These are phyloP conservation scores for Acanthamoeba royreba DNA, from an alignment of 208 protist genomes.

Conservation along the genomic window DNA sequence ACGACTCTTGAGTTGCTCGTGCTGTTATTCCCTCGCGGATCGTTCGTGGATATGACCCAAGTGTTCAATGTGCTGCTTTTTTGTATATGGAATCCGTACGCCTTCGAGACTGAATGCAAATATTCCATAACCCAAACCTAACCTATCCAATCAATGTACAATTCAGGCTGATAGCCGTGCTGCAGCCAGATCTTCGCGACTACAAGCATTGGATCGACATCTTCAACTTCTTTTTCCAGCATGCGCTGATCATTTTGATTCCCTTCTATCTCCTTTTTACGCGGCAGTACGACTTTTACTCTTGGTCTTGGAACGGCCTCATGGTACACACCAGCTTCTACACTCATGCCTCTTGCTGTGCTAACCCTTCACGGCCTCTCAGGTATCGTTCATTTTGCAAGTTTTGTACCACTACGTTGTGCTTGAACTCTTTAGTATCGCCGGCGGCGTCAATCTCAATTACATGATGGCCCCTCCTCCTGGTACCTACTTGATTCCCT, in stretches of 20 bases:
- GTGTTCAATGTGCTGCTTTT: background rate
- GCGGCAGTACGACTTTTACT: background rate
- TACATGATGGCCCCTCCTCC: conserved; percentile 16
- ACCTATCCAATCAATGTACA: no score
- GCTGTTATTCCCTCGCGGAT: background rate
- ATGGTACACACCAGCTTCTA: background rate
- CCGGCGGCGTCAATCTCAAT: background rate
- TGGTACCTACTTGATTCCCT: no score
- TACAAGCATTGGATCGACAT: background rate
- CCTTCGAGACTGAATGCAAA: no score
- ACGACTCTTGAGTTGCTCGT: background rate
- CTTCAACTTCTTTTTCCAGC: conserved; percentile 20
- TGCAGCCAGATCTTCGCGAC: background rate
- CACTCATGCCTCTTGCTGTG: background rate
- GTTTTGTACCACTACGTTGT: background rate
- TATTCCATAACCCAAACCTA: no score
- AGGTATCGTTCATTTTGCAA: background rate
- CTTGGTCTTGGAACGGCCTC: background rate
- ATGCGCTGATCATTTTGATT: background rate
- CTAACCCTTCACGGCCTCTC: background rate
- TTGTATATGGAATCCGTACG: background rate
- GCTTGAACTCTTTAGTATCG: background rate
- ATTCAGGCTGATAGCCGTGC: background rate
- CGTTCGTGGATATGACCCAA: background rate
- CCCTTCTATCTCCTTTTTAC: conserved; percentile 14